Conservation (phyloP, 768 basidiomycete species). For the Hygrophorus russula region DNA sequence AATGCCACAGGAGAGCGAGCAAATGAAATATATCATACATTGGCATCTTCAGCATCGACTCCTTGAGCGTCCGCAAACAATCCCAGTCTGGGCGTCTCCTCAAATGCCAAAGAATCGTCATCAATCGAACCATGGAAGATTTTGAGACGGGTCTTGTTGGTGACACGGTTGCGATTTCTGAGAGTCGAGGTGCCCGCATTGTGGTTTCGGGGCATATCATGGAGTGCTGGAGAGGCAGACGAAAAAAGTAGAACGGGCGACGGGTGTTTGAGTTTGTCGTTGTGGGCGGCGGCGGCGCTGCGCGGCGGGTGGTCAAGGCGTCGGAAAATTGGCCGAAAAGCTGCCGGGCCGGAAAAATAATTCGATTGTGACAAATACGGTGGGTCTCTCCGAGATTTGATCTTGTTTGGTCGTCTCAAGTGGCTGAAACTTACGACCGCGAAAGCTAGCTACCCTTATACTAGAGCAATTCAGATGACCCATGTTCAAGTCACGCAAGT, state of each 20-base stretch:
- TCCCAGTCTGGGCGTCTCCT: constrained; percentile 76
- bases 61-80: constrained; percentile 55
- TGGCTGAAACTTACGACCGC: constrained; percentile 3
- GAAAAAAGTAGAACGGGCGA: constrained; percentile 19
- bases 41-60: constrained; percentile 88
- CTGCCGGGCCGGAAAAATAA: constrained; percentile 3
- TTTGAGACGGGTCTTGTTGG: constrained; percentile 85
- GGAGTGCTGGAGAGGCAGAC: constrained; percentile 31
- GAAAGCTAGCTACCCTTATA: no score
- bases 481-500: no score
- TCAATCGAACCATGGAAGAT: constrained; percentile 76
- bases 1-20: constrained; percentile 9
- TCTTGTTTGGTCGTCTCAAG: constrained; percentile 4
- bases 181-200: constrained; percentile 68
- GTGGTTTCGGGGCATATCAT: constrained; percentile 83
- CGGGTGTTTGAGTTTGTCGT: neutral
- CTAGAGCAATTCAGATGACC: no score
- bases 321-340: constrained; percentile 7
- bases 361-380: constrained; percentile 4
- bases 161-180: constrained; percentile 83
- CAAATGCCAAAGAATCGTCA: constrained; percentile 66
- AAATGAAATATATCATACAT: constrained; percentile 48
- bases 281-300: constrained; percentile 6
- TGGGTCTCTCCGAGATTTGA: neutral
- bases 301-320: constrained; percentile 6